Evolutionary conservation across 306 rosid species (phyloP).

Genomic region (Quercus berberidifolia): DNA sequence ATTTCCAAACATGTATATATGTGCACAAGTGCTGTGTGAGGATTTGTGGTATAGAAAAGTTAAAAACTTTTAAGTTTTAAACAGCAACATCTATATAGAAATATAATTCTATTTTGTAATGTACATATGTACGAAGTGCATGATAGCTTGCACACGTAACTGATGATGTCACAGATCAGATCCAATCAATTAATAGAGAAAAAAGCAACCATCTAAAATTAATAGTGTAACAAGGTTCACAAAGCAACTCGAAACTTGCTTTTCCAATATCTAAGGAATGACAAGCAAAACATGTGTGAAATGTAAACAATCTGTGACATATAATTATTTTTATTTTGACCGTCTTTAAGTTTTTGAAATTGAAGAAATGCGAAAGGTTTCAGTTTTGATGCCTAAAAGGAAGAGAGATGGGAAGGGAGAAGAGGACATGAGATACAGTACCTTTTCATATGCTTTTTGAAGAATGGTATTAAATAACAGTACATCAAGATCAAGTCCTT

Average conservation of each 20-base stretch:
- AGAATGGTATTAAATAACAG: constrained; percentile 61
- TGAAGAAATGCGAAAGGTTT: background rate
- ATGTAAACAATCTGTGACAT: background rate
- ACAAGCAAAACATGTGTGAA: constrained; percentile 4
- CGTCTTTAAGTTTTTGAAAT: background rate
- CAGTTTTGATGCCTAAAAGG: background rate
- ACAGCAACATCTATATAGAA: background rate
- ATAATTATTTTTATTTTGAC: background rate
- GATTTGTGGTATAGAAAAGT: background rate
- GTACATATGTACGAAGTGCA: background rate
- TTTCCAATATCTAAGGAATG: constrained; percentile 2
- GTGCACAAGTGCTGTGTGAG: background rate
- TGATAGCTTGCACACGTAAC: background rate
- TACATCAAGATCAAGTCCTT: constrained; percentile 56
- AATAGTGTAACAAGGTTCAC: background rate
- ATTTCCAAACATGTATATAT: background rate
- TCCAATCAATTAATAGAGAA: background rate
- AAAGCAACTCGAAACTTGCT: background rate
- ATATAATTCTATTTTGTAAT: background rate
- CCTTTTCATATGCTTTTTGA: constrained; percentile 53
- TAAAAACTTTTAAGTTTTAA: background rate
- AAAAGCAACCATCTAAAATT: background rate
- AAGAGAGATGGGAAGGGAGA: constrained; percentile 1
- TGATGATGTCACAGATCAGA: background rate
- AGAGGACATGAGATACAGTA: constrained; percentile 23